Conservation (phyloP, 352 stramenopile genomes). For the Pythium volutum region DNA sequence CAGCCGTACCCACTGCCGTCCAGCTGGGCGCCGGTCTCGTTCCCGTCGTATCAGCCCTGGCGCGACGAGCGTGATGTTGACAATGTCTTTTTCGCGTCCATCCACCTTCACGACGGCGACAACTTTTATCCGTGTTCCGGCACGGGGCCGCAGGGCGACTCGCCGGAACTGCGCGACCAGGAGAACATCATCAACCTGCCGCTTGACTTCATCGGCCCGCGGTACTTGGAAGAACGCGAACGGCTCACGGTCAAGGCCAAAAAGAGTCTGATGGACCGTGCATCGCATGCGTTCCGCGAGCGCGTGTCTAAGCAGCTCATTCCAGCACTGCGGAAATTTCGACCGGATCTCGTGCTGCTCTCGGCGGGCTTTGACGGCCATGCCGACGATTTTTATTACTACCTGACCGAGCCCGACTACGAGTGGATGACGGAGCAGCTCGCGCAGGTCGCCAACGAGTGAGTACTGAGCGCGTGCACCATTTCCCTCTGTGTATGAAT, state of each 20-base stretch:
- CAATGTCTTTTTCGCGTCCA: too few species aligned
- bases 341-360: too few species aligned
- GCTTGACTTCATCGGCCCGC: conserved; percentile 15
- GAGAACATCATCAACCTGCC: too few species aligned
- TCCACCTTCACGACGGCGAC: too few species aligned
- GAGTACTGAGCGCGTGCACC: background rate
- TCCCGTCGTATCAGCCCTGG: conserved; percentile 67
- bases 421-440: conserved; percentile 40
- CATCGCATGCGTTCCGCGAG: too few species aligned
- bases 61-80: conserved; percentile 36
- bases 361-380: too few species aligned
- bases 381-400: background rate
- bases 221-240: conserved; percentile 55
- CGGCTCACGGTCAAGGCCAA: conserved; percentile 58
- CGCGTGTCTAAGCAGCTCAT: too few species aligned
- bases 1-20: conserved; percentile 61
- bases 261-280: conserved; percentile 21
- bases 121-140: too few species aligned
- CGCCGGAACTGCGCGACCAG: conserved; percentile 36
- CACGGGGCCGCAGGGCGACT: conserved; percentile 26
- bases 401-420: conserved; percentile 31
- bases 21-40: conserved; percentile 55
- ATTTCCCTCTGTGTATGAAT: background rate
- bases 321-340: too few species aligned
- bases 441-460: conserved; percentile 26